Base-by-base conservation (phyloP, 2,329 filamentous ascomycete genomes). In the Lasiodiplodia sp. region DNA sequence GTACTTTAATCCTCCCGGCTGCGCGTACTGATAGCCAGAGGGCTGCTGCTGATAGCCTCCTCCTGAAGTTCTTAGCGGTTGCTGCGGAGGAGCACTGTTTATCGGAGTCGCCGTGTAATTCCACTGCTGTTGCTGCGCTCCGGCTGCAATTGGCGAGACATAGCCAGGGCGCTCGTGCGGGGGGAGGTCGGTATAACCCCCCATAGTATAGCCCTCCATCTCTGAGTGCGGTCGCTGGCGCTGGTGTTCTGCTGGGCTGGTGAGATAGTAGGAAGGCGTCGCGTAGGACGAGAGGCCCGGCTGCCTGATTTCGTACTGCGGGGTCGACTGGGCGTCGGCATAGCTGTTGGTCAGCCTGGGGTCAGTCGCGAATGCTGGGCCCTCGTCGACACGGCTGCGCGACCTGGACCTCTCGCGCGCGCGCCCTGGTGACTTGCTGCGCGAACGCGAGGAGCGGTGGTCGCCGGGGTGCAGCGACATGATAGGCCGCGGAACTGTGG, bases 381-480 rank as follows among this genome's bases (percentile, higher is more conserved):
- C 55, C 47, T 67, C 53, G 44, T 67, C 65, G 44, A 57, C 28
- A 23, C 65, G 65, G 65, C 40, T 64, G 60, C 60, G 60, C 60
- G 60, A 64, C 34, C 60, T 58, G 16, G 81, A 82, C 57, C 82
- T 74, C 57, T 76, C 73, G 62, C 75, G 74, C 47, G 74, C 75
- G 66, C 77, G 71, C 21, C 77, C 78, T 34, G 77, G 78, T 51
- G 82, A 84, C 70, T 82, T 82, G 62, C 80, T 82, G 49, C 82
- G 77, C 63, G 78, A 78, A 8, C 82, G 79, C 60, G 78, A 72
- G 47, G 78, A 77, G 56, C 78, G 71, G 70, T 31, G 66, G 70
- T 82, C 78, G 73, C 82, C 81, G 5, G 79, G 76, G 58, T 79
- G 78, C 62, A 84, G 76, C 55, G 77, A 82, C 79, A 81, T 81